Evolutionary conservation across 129 eudicot species (phyloP), one percentile per base, ranked within the genome.

Genomic region (Sambucus nigra): DNA sequence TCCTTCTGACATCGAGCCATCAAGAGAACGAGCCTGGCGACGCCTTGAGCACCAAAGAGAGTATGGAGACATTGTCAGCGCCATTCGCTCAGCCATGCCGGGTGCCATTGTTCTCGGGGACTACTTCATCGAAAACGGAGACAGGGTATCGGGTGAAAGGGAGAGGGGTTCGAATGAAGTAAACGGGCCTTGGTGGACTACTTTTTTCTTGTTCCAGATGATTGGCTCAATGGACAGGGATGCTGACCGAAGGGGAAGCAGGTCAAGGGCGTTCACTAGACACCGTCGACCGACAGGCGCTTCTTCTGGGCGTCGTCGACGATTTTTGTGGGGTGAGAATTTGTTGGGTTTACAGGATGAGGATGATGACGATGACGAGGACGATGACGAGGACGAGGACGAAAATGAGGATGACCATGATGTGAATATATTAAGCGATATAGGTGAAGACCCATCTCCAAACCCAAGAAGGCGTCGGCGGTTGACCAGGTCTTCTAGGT

Each of bases 61-160:
- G 47, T 76, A 89, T 12, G 87, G 81, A 24, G 98, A 89, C 60
- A 76, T 89, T 40, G 95, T 89, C 20, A 89, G 88, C 63, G 95
- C 98, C 9, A 76, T 89, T 28, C 81, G 80, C 44, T 77, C 97
- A 41, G 92, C 97, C 20, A 78, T 88, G 80, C 97, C 97, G 0
- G 94, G 94, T 28, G 87, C 97, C 5, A 70, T 78, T 59, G 78
- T 88, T 7, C 60, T 84, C 20, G 97, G 97, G 16, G 94, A 88
- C 61, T 84, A 84, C 47, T 87, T 79, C 17, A 78, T 88, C 21
- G 97, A 88, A 25, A 75, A 69, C 46, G 77, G 81, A 14, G 94
- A 78, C 11, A 58, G 87, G 68, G 13, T 63, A 8, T 57, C 69
- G 0, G 79, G 54, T 22, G 77, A 69, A 47, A 74, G 89, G 76